Conservation (phyloP, 1,139 yeast genomes). For the Lodderomyces parapsilosis region DNA sequence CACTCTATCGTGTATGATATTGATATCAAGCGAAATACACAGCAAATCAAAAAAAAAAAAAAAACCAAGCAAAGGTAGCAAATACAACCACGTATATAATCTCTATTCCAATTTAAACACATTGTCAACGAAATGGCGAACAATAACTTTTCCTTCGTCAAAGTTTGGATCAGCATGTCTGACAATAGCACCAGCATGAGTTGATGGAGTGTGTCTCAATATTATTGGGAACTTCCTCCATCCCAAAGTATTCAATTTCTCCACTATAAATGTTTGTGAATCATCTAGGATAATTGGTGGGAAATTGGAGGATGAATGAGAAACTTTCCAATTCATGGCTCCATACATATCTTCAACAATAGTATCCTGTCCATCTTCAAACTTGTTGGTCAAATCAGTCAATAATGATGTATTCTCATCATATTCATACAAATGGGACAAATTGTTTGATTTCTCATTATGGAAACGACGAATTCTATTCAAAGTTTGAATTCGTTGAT, state of each 20-base stretch:
- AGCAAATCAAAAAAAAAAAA: too few relatives aligned
- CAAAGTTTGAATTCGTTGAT: conserved; percentile 39
- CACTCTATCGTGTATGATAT: too few relatives aligned
- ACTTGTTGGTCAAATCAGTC: conserved; percentile 20
- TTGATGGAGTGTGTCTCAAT: conserved; percentile 59
- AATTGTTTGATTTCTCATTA: conserved; percentile 24
- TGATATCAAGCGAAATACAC: too few relatives aligned
- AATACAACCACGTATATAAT: too few relatives aligned
- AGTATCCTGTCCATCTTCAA: conserved; percentile 55
- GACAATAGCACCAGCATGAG: conserved; percentile 83
- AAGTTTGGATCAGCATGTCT: conserved; percentile 52
- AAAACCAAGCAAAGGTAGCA: too few relatives aligned
- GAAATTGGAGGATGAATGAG: conserved; percentile 25
- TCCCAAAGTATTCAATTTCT: conserved; percentile 51
- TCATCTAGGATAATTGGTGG: conserved; percentile 39
- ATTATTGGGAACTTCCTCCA: conserved; percentile 76
- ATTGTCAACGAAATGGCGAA: conserved; percentile 59
- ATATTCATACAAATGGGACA: conserved; percentile 30
- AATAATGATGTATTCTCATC: conserved; percentile 13
- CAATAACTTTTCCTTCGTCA: conserved; percentile 67
- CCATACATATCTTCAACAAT: conserved; percentile 62
- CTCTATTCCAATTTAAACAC: conserved; percentile 21
- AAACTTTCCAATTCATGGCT: conserved; percentile 47
- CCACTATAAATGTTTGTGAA: conserved; percentile 53
- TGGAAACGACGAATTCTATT: conserved; percentile 32